Conservation (phyloP, 169 alveolate genomes). For the Plasmodium gonderi region DNA sequence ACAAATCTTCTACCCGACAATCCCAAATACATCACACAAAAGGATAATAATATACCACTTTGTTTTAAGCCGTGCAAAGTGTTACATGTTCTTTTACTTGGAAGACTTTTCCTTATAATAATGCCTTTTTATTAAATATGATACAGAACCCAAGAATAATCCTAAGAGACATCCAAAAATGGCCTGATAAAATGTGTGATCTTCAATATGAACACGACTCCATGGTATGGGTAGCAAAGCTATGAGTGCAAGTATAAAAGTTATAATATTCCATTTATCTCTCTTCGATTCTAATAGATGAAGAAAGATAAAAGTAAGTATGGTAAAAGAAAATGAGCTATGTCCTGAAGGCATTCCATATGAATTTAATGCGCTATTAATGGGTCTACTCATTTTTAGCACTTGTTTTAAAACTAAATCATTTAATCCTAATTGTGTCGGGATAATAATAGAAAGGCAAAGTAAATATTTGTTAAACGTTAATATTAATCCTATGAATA, state of each 20-base stretch:
- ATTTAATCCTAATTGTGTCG: constrained; percentile 2
- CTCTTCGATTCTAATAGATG: constrained; percentile 38
- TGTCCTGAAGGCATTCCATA: constrained; percentile 83
- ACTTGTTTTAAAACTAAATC: constrained; percentile 75
- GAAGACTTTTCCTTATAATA: background rate
- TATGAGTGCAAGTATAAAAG: constrained; percentile 31
- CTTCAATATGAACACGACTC: constrained; percentile 78
- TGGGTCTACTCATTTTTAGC: constrained; percentile 75
- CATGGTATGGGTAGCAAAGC: constrained; percentile 76
- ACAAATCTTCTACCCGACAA: no score
- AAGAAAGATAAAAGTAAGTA: constrained; percentile 72
- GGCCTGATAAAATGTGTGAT: constrained; percentile 76
- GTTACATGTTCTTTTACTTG: background rate
- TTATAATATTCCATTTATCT: constrained; percentile 73
- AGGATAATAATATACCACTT: no score
- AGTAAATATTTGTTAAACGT: constrained; percentile 17
- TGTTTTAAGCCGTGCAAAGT: no score
- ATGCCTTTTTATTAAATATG: background rate
- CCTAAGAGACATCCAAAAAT: constrained; percentile 76
- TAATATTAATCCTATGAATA: background rate
- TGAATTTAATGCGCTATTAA: constrained; percentile 74
- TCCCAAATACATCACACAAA: no score
- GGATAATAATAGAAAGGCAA: background rate
- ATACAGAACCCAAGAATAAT: background rate
- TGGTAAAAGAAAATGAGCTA: constrained; percentile 66